These are phyloP conservation scores for Vitis cinerea DNA, from an alignment of 164 flowering plant genomes.

Conservation along the genomic window DNA sequence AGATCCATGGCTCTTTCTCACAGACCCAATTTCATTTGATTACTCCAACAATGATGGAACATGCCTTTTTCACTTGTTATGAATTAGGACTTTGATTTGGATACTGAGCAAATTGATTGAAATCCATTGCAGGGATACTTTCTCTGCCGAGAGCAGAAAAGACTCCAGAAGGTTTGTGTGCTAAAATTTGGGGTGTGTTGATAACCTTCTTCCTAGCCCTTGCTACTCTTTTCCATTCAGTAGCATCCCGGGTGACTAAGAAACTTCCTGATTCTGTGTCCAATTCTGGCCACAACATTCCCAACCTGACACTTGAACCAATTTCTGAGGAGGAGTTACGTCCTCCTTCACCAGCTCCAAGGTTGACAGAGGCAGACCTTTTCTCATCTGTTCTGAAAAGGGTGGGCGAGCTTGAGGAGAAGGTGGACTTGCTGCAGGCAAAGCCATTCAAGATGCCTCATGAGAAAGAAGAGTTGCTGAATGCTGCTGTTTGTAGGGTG, in stretches of 20 bases:
- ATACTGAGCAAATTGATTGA: neutral
- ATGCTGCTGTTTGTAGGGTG: slow-evolving; percentile 45
- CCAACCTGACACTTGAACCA: slow-evolving; percentile 4
- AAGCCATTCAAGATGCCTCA: slow-evolving; percentile 34
- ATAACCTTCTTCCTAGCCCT: slow-evolving; percentile 9
- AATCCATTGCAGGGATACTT: slow-evolving; percentile 13
- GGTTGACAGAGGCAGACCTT: slow-evolving; percentile 15
- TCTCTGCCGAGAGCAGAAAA: slow-evolving; percentile 4
- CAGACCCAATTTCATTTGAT: no score
- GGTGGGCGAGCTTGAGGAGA: slow-evolving; percentile 35
- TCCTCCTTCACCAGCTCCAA: slow-evolving; percentile 26
- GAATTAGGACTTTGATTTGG: neutral
- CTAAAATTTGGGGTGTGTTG: slow-evolving; percentile 9
- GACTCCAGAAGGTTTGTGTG: slow-evolving; percentile 8
- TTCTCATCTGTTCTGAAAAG: slow-evolving; percentile 24
- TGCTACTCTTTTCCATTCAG: slow-evolving; percentile 6
- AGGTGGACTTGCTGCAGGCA: slow-evolving; percentile 25
- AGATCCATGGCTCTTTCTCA: no score
- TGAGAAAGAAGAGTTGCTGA: slow-evolving; percentile 45
- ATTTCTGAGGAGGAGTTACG: slow-evolving; percentile 12
- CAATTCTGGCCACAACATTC: neutral
- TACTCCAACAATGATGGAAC: no score
- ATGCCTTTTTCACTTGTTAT: no score
- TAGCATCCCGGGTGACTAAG: slow-evolving; percentile 7
- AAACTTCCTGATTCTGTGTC: neutral